A percentile compares a stretch with the other conserved stretches of the same genome.
These are phyloP conservation scores for Pueraria montana DNA, from an alignment of 306 rosid species.

Conservation along the genomic window DNA sequence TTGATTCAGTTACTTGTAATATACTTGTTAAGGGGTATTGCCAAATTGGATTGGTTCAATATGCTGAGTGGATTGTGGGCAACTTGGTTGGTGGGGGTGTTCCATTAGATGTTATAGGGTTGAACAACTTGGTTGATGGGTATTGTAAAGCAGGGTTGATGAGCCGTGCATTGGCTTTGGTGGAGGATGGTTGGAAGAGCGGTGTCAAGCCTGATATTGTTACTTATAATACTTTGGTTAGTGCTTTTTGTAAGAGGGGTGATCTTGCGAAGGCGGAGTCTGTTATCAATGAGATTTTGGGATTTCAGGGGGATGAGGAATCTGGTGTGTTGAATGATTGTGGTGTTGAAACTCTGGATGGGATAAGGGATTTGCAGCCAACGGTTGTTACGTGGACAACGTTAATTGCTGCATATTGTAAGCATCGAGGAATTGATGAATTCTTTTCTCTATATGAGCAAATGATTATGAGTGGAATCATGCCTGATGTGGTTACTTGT, in stretches of 20 bases:
- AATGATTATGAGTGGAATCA: constrained; percentile 73
- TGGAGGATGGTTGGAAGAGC: constrained; percentile 56
- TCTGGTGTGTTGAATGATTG: constrained; percentile 32
- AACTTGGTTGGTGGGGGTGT: constrained; percentile 66
- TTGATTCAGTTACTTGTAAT: constrained; percentile 75
- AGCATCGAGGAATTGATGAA: constrained; percentile 65
- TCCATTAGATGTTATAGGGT: constrained; percentile 61
- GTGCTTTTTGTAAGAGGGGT: constrained; percentile 67
- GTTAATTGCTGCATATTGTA: constrained; percentile 65
- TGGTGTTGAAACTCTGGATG: constrained; percentile 35
- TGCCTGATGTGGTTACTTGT: constrained; percentile 80
- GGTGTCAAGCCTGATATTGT: constrained; percentile 65
- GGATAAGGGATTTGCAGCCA: constrained; percentile 57
- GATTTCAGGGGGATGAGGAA: constrained; percentile 46
- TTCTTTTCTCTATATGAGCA: constrained; percentile 74
- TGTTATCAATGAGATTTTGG: constrained; percentile 60
- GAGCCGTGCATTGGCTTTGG: constrained; percentile 61
- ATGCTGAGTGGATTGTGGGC: constrained; percentile 69
- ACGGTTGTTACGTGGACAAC: constrained; percentile 71
- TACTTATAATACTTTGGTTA: constrained; percentile 72
- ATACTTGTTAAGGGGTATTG: constrained; percentile 74
- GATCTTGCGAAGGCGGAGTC: constrained; percentile 63
- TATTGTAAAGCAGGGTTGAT: constrained; percentile 72
- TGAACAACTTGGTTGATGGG: constrained; percentile 70
- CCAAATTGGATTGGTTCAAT: constrained; percentile 61